Percentiles rank a stretch among this genome's conserved stretches.
Evolutionary conservation across 257 asterid genomes (phyloP).

Genomic region (Asclepias syriaca): DNA sequence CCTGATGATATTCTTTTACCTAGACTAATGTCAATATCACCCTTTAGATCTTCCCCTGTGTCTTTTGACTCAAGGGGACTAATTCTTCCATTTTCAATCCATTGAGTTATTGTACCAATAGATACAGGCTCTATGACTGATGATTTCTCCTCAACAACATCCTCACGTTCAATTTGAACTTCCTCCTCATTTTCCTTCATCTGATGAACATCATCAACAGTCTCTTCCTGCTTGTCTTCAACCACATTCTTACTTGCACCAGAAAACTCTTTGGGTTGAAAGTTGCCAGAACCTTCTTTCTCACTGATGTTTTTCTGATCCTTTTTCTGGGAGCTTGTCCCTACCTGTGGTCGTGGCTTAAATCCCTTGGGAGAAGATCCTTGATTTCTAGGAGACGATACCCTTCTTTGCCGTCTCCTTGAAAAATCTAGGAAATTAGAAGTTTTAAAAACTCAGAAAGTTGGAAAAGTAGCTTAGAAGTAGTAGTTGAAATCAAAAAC

Average conservation of each 20-base stretch:
- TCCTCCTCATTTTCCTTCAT: constrained; percentile 32
- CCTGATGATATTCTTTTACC: constrained; percentile 22
- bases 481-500: constrained; percentile 3
- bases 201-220: constrained; percentile 20
- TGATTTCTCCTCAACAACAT: constrained; percentile 23
- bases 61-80: constrained; percentile 25
- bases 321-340: constrained; percentile 53
- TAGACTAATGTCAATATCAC: constrained; percentile 20
- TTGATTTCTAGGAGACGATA: constrained; percentile 43
- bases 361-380: constrained; percentile 65
- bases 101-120: constrained; percentile 25
- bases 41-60: constrained; percentile 13
- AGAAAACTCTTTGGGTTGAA: constrained; percentile 35
- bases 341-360: constrained; percentile 53
- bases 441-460: constrained; percentile 2
- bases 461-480: background rate
- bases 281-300: constrained; percentile 35
- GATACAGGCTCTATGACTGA: constrained; percentile 21
- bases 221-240: constrained; percentile 37
- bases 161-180: constrained; percentile 30
- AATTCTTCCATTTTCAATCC: constrained; percentile 41
- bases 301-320: constrained; percentile 50
- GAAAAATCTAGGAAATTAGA: constrained; percentile 56
- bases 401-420: constrained; percentile 53
- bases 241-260: constrained; percentile 26